Evolutionary conservation across 345 rosid genomes (phyloP).

Genomic region (Citrus sp.): DNA sequence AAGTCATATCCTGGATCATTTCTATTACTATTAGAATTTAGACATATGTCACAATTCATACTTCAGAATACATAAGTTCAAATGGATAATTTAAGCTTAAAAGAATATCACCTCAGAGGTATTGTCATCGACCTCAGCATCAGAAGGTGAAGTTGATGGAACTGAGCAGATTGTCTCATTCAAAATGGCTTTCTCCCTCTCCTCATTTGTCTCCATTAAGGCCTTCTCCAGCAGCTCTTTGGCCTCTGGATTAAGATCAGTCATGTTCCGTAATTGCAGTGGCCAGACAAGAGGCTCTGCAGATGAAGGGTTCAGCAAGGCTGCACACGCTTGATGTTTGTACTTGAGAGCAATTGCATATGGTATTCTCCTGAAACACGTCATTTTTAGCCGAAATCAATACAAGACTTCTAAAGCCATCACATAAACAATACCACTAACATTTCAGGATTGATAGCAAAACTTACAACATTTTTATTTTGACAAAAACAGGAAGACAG

Average conservation of each 20-base stretch:
- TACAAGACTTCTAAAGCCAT: neutral
- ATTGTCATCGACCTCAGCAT: constrained; percentile 24
- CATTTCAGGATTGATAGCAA: neutral
- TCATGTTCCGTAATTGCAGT: constrained; percentile 38
- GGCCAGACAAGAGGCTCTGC: constrained; percentile 55
- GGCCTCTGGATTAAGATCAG: constrained; percentile 39
- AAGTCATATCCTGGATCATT: neutral
- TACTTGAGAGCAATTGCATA: constrained; percentile 44
- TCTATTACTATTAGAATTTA: neutral
- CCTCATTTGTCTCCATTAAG: constrained; percentile 36
- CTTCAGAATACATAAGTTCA: neutral
- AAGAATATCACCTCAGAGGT: constrained; percentile 32
- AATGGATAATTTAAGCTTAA: neutral
- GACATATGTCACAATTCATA: neutral
- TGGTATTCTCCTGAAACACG: constrained; percentile 44
- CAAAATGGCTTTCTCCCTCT: constrained; percentile 42
- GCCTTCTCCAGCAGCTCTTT: constrained; percentile 37
- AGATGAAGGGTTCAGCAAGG: constrained; percentile 40
- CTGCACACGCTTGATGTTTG: constrained; percentile 47
- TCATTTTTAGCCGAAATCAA: neutral
- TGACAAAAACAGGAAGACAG: neutral
- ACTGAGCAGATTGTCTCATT: constrained; percentile 24
- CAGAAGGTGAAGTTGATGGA: constrained; percentile 36
- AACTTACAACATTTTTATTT: neutral
- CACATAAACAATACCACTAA: neutral